Percentiles rank a stretch among this genome's conserved stretches.
Conservation (phyloP, 2,329 filamentous ascomycete genomes). For the Stachybotrys echinatus region DNA sequence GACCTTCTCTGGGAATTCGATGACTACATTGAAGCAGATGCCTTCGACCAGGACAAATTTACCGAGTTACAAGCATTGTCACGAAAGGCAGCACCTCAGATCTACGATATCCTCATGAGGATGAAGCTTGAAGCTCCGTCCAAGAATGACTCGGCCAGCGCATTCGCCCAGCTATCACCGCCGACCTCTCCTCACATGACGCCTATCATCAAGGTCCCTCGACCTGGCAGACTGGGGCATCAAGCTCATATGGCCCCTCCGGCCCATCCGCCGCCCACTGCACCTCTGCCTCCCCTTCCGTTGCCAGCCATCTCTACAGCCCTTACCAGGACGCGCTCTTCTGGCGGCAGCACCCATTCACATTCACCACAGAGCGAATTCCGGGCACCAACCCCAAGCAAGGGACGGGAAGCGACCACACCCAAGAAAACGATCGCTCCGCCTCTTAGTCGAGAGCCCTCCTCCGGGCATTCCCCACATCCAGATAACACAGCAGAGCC, state of each 20-base stretch:
- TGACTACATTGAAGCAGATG: slow-evolving; percentile 43
- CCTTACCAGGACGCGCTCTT: not conserved
- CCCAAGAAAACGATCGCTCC: not conserved
- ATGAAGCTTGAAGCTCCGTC: slow-evolving; percentile 42
- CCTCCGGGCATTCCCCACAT: not conserved
- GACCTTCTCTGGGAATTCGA: slow-evolving; percentile 53
- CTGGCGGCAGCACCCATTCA: not conserved
- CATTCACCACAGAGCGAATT: not conserved
- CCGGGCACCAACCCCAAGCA: not conserved
- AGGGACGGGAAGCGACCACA: not conserved
- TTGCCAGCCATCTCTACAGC: not conserved
- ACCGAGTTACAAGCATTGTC: slow-evolving; percentile 41
- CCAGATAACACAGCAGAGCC: slow-evolving; percentile 5
- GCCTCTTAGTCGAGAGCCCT: not conserved
- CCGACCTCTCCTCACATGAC: not conserved
- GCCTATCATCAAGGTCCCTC: not conserved
- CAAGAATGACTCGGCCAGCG: slow-evolving; percentile 11
- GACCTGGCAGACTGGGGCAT: not conserved
- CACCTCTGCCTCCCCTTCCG: slow-evolving; percentile 17
- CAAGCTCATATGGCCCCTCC: slow-evolving; percentile 12
- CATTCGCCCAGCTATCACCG: not conserved
- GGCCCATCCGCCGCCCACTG: slow-evolving; percentile 17
- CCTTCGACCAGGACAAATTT: slow-evolving; percentile 47
- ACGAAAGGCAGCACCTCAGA: slow-evolving; percentile 41
- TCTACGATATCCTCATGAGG: slow-evolving; percentile 45